Percentiles rank a stretch among this genome's conserved stretches.
phyloP scores from a whole-genome alignment of 495 filamentous ascomycete genomes.

The Neurospora sp. region DNA sequence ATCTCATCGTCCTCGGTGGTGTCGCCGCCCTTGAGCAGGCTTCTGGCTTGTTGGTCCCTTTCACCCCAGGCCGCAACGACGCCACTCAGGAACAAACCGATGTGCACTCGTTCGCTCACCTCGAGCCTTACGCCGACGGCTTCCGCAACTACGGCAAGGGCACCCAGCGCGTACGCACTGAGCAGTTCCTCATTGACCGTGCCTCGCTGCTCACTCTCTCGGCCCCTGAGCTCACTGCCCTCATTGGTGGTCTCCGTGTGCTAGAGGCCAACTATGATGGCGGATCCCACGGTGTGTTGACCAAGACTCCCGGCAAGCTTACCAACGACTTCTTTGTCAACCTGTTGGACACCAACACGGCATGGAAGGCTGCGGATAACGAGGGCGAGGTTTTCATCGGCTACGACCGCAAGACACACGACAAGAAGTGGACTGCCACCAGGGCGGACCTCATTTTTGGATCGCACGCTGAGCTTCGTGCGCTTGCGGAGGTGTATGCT shows the following conservation, averaged over 20 bases:
- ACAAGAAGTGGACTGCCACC: constrained; percentile 56
- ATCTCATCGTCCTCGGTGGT: constrained; percentile 61
- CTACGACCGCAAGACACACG: constrained; percentile 53
- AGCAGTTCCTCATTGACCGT: constrained; percentile 57
- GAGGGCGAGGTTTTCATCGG: constrained; percentile 50
- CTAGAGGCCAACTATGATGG: constrained; percentile 59
- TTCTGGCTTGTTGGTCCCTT: constrained; percentile 35
- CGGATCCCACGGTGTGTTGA: constrained; percentile 52
- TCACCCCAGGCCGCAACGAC: constrained; percentile 37
- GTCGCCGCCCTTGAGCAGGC: constrained; percentile 64
- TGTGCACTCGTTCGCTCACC: constrained; percentile 46
- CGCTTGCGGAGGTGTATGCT: constrained; percentile 57
- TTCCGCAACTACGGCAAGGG: constrained; percentile 67
- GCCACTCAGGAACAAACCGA: constrained; percentile 56
- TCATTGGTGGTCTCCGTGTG: constrained; percentile 56
- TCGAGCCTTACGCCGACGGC: constrained; percentile 53
- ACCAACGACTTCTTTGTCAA: constrained; percentile 72
- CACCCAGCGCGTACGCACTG: constrained; percentile 45
- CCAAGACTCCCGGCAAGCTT: constrained; percentile 49
- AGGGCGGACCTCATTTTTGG: constrained; percentile 62
- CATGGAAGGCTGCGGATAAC: constrained; percentile 44
- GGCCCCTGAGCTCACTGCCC: constrained; percentile 55
- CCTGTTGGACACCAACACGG: constrained; percentile 54
- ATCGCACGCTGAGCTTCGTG: constrained; percentile 59
- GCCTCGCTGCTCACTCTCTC: constrained; percentile 57